Percentiles rank a stretch among this genome's conserved stretches.
These are phyloP conservation scores for Medicago lupulina DNA, from an alignment of 306 rosid genomes.

Conservation along the genomic window DNA sequence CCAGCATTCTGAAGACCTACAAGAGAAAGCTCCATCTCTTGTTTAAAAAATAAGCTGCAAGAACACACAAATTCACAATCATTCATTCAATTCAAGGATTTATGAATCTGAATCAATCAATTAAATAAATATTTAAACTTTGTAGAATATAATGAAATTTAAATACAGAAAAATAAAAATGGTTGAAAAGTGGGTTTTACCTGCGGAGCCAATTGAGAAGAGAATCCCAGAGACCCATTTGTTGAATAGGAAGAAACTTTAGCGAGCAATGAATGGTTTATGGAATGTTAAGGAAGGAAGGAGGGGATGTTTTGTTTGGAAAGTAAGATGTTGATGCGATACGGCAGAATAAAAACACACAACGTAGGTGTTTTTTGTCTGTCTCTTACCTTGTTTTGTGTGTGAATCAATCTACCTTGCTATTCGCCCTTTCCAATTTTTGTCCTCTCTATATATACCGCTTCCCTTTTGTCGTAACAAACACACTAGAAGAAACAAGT, in stretches of 20 bases:
- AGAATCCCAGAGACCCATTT: conserved; percentile 92
- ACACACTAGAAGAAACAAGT: too few species aligned
- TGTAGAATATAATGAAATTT: background rate
- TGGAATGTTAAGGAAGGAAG: conserved; percentile 28
- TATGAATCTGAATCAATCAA: conserved; percentile 14
- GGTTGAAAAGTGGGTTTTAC: conserved; percentile 39
- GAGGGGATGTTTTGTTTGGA: conserved; percentile 16
- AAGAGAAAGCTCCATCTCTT: conserved; percentile 97
- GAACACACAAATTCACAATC: conserved; percentile 37
- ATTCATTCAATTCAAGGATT: conserved; percentile 18
- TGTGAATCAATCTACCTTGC: conserved; percentile 9
- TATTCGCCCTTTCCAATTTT: background rate
- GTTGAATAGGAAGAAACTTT: conserved; percentile 23
- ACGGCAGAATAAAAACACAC: background rate
- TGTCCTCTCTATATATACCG: too few species aligned
- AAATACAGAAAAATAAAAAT: background rate
- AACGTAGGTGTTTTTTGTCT: background rate
- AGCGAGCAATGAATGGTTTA: conserved; percentile 1
- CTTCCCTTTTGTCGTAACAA: too few species aligned
- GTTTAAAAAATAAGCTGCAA: conserved; percentile 83
- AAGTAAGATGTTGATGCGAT: background rate
- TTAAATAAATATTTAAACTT: conserved; percentile 2
- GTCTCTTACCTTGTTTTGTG: background rate
- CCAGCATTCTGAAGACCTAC: conserved; percentile 99
- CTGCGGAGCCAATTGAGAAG: conserved; percentile 95